Evolutionary conservation across 2,329 filamentous ascomycete species (phyloP).

Genomic region (Monilinia fructicola): DNA sequence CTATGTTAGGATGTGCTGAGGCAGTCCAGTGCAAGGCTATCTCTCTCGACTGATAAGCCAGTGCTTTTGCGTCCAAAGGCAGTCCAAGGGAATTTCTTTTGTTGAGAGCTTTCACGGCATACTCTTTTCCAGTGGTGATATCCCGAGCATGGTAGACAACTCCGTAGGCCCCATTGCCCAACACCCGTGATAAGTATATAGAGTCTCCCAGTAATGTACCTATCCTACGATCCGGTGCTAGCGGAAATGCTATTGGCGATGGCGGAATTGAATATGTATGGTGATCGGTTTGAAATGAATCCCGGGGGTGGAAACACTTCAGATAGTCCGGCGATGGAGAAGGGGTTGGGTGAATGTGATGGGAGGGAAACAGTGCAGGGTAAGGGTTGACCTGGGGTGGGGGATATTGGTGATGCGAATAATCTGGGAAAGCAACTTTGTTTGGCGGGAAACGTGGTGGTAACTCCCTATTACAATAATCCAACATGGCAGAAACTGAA

Average conservation of each 20-base stretch:
- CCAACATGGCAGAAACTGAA: conserved; percentile 22
- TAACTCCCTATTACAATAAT: conserved; percentile 19
- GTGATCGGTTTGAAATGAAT: conserved; percentile 28
- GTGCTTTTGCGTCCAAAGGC: conserved; percentile 77
- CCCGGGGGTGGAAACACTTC: neutral
- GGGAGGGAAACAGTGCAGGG: neutral
- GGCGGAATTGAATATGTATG: conserved; percentile 30
- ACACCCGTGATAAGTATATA: conserved; percentile 77
- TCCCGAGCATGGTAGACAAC: conserved; percentile 91
- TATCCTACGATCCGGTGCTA: conserved; percentile 71
- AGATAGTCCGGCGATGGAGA: conserved; percentile 6
- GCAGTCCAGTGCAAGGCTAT: conserved; percentile 89
- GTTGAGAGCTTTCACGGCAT: conserved; percentile 96
- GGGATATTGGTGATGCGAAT: conserved; percentile 13
- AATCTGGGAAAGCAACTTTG: conserved; percentile 14
- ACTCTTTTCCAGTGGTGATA: conserved; percentile 67
- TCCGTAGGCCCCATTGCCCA: conserved; percentile 93
- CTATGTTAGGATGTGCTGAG: conserved; percentile 87
- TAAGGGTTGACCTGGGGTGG: conserved; percentile 4
- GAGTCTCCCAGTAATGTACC: conserved; percentile 69
- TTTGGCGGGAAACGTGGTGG: conserved; percentile 12
- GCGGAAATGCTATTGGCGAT: conserved; percentile 23
- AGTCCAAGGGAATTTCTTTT: conserved; percentile 74
- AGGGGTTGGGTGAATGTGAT: conserved; percentile 12
- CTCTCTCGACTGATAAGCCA: conserved; percentile 88